A percentile compares a stretch with the other conserved stretches of the same genome.
Evolutionary conservation across 208 protist species (phyloP).

Genomic region (Acanthamoeba castellanii): DNA sequence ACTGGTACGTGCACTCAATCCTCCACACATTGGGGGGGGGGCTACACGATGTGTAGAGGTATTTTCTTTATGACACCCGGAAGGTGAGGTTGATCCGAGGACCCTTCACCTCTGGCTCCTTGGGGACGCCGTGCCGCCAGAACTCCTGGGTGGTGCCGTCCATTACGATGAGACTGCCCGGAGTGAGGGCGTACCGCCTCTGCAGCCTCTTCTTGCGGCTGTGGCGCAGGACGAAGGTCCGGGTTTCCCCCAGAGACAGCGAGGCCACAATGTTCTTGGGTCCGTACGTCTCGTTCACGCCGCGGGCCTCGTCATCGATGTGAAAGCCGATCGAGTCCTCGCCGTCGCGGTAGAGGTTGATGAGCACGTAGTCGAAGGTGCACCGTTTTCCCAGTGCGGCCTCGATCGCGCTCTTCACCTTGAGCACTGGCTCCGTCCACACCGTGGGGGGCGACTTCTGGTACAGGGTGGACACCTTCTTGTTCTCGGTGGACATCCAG

Average conservation of each 20-base stretch:
- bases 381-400: constrained; percentile 46
- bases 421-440: constrained; percentile 27
- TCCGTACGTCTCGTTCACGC: not conserved
- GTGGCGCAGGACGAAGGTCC: constrained; percentile 20
- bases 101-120: constrained; percentile 18
- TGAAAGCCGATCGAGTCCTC: constrained; percentile 50
- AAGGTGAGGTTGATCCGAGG: constrained; percentile 52
- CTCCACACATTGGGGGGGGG: too few species aligned
- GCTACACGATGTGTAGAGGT: not conserved
- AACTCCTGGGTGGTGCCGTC: constrained; percentile 50
- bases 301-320: constrained; percentile 16
- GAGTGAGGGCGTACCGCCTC: not conserved
- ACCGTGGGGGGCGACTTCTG: constrained; percentile 36
- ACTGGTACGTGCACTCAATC: not conserved
- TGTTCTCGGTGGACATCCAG: constrained; percentile 51
- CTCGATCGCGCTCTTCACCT: constrained; percentile 57
- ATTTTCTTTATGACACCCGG: constrained; percentile 22
- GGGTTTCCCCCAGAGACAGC: not conserved
- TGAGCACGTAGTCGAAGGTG: constrained; percentile 57
- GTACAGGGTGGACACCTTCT: constrained; percentile 48
- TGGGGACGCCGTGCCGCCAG: constrained; percentile 36
- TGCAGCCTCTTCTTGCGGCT: constrained; percentile 33
- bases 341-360: constrained; percentile 61
- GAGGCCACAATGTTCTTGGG: constrained; percentile 66
- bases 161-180: constrained; percentile 39